These are phyloP conservation scores for Tetratostichococcus sp. DNA, from an alignment of 139 green algal species.

Conservation along the genomic window DNA sequence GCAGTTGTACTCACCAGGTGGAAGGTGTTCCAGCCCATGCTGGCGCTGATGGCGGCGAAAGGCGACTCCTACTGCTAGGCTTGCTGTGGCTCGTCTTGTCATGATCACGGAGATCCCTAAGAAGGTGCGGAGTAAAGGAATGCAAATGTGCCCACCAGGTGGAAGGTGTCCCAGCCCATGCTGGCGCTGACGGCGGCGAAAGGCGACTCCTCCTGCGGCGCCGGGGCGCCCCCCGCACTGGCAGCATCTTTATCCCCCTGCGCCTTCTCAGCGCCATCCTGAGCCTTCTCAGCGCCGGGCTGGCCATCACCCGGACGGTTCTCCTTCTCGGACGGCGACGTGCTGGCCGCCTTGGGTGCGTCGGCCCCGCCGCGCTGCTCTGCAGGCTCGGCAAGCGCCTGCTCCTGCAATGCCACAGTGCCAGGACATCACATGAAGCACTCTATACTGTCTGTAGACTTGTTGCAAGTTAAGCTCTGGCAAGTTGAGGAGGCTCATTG, in stretches of 20 bases:
- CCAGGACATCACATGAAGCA: neutral
- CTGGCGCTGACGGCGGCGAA: slow-evolving; percentile 65
- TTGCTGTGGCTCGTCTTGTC: too few species aligned
- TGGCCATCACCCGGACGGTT: neutral
- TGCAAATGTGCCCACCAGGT: slow-evolving; percentile 14
- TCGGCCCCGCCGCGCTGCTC: neutral
- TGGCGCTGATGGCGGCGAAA: slow-evolving; percentile 55
- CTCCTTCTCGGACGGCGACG: neutral
- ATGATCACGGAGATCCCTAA: too few species aligned
- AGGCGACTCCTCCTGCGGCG: slow-evolving; percentile 34
- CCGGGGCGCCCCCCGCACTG: too few species aligned
- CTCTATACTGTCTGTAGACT: too few species aligned
- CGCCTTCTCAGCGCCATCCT: too few species aligned
- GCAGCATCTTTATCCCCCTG: neutral
- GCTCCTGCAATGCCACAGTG: slow-evolving; percentile 1
- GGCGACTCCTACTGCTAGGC: too few species aligned
- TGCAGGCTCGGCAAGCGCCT: neutral
- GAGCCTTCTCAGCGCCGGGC: too few species aligned
- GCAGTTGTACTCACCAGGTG: slow-evolving; percentile 17
- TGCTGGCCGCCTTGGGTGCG: neutral
- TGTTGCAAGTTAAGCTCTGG: slow-evolving; percentile 1
- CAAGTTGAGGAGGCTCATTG: too few species aligned
- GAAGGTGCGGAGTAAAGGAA: too few species aligned
- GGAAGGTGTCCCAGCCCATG: slow-evolving; percentile 76
- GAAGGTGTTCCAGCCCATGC: slow-evolving; percentile 77